phyloP scores from a whole-genome alignment of 306 rosid species.

The Gillenia trifoliata region DNA sequence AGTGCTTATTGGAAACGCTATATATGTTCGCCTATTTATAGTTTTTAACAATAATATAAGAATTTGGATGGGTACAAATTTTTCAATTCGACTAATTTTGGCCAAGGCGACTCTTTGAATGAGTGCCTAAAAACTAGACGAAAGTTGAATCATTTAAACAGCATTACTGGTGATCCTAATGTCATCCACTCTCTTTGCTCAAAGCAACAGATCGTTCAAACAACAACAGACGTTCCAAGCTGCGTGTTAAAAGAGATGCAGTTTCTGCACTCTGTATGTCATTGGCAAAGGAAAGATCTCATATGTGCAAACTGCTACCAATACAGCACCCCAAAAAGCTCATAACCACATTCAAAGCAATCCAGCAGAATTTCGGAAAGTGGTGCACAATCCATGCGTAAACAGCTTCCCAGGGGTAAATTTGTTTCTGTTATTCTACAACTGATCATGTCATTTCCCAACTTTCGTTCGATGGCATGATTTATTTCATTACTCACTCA shows the following conservation, averaged over 20 bases:
- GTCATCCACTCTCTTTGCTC: background rate
- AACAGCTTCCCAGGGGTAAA: constrained; percentile 25
- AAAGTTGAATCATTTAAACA: background rate
- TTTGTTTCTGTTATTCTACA: background rate
- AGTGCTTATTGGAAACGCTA: too few species aligned
- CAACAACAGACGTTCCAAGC: constrained; percentile 50
- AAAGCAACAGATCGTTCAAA: constrained; percentile 53
- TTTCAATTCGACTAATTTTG: background rate
- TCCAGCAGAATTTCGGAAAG: constrained; percentile 10
- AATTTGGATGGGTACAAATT: too few species aligned
- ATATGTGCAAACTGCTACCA: constrained; percentile 40
- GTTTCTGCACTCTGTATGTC: constrained; percentile 70
- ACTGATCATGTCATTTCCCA: background rate
- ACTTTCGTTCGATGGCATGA: background rate
- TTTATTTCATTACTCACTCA: constrained; percentile 7
- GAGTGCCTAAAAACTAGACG: background rate
- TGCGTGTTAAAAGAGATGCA: constrained; percentile 59
- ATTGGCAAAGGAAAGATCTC: constrained; percentile 72
- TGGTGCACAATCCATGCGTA: constrained; percentile 11
- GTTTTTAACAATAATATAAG: too few species aligned
- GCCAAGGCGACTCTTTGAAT: background rate
- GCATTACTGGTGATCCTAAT: background rate
- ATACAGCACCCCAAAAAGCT: constrained; percentile 16
- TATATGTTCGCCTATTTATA: too few species aligned
- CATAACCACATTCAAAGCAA: background rate